phyloP scores from a whole-genome alignment of 2,329 filamentous ascomycete species.

The Trichoderma sp. region DNA sequence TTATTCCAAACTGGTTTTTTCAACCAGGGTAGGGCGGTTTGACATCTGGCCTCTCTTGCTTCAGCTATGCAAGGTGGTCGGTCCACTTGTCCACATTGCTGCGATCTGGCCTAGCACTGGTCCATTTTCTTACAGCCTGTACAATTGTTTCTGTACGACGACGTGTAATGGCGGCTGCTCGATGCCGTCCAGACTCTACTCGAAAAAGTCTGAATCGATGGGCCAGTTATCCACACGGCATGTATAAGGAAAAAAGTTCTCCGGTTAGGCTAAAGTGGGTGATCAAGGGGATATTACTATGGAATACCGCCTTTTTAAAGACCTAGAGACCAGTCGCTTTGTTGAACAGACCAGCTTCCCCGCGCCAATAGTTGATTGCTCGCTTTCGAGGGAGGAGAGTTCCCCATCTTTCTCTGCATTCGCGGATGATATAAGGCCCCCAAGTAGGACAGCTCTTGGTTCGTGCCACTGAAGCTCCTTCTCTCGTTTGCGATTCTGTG shows the following conservation, averaged over 20 bases:
- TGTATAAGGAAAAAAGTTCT: background rate
- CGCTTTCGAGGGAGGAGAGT: slow-evolving; percentile 11
- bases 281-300: background rate
- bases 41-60: slow-evolving; percentile 7
- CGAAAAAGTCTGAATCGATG: background rate
- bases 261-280: slow-evolving; percentile 11
- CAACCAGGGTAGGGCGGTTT: background rate
- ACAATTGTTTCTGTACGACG: background rate
- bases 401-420: slow-evolving; percentile 13
- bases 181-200: background rate
- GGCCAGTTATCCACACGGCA: background rate
- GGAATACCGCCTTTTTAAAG: slow-evolving; percentile 20
- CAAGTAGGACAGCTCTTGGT: slow-evolving; percentile 4
- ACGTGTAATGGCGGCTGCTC: background rate
- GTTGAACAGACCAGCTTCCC: slow-evolving; percentile 18
- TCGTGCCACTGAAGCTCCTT: background rate
- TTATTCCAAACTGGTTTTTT: background rate
- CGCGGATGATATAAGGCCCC: slow-evolving; percentile 14
- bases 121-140: background rate
- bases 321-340: slow-evolving; percentile 1
- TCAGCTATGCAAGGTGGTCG: background rate
- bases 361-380: slow-evolving; percentile 16
- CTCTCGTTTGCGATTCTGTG: background rate
- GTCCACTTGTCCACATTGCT: slow-evolving; percentile 8
- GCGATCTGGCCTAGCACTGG: slow-evolving; percentile 2